Evolutionary conservation across 805 yeast genomes (phyloP), one percentile per base, ranked within the genome.

Genomic region (Brettanomyces sp.): DNA sequence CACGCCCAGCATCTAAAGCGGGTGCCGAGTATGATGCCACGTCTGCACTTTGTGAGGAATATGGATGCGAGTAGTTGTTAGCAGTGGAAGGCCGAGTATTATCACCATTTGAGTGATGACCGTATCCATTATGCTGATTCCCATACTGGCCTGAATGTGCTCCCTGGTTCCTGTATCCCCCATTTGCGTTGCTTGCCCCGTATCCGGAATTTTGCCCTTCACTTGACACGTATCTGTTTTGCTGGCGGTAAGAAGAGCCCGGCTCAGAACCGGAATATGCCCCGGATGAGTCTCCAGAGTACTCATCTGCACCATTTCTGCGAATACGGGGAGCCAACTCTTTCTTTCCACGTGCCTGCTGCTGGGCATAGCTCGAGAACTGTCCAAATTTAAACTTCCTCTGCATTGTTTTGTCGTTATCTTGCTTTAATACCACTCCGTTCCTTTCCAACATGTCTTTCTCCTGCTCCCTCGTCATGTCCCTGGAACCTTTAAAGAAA

Each of bases 401-500:
- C 39, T 57, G 64, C 36, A 48, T 46, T 18, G 49, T 45, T 28
- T 28, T 6, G 9, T 46, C 47, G n/a, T 49, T 51, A 3, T 58
- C 62, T 12, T 62, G 60, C 48, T 67, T 72, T 14, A 67, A 64
- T 3, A 67, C 56, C 23, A 74, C 62, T 39, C 78, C 79, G 36
- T 68, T 57, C 35, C 66, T 68, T 49, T 64, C 63, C 52, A 76
- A 60, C 14, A 60, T 52, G 12, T 73, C 74, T 37, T 68, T 59
- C 40, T 69, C 64, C 39, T 67, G 67, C 13, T 67, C 68, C 22
- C 63, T 60, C 4, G 69, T 65, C 45, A 68, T 68, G 54, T 76
- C 80, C 44, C 70, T 66, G 12, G 76, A 77, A 18, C 78, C 71
- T 46, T 66, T 75, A 57, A 74, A 75, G 41, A 73, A 60, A 40